Percentiles rank a stretch among this genome's conserved stretches.
Evolutionary conservation across 2,329 filamentous ascomycete genomes (phyloP).

Genomic region (Xylaria multiplex): DNA sequence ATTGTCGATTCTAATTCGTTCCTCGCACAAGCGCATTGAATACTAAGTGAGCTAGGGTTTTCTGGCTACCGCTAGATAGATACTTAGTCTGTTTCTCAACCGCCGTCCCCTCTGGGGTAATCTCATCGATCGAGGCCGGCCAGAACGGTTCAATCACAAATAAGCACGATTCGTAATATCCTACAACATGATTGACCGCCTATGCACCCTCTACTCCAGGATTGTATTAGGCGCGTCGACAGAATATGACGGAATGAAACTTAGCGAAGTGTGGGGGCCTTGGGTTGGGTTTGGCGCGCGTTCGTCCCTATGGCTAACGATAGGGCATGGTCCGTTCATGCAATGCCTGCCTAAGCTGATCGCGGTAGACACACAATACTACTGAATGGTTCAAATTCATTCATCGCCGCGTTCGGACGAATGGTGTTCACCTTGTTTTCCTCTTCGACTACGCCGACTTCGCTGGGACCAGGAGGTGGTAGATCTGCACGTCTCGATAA

Average conservation of each 20-base stretch:
- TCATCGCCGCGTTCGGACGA: slow-evolving; percentile 30
- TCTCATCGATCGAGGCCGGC: slow-evolving; percentile 9
- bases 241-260: slow-evolving; percentile 16
- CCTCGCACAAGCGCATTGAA: slow-evolving; percentile 4
- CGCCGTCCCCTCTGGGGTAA: slow-evolving; percentile 11
- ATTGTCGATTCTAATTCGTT: slow-evolving; percentile 16
- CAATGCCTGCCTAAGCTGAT: slow-evolving; percentile 19
- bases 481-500: slow-evolving; percentile 15
- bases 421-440: slow-evolving; percentile 18
- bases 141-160: slow-evolving; percentile 9
- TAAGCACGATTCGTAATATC: slow-evolving; percentile 25
- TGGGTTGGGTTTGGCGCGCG: slow-evolving; percentile 27
- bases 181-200: slow-evolving; percentile 12
- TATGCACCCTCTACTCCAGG: slow-evolving; percentile 13
- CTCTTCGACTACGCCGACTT: slow-evolving; percentile 20
- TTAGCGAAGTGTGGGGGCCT: slow-evolving; percentile 12
- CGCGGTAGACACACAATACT: slow-evolving; percentile 7
- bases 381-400: slow-evolving; percentile 17
- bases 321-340: slow-evolving; percentile 30
- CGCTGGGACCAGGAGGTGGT: slow-evolving; percentile 20
- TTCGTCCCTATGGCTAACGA: slow-evolving; percentile 2
- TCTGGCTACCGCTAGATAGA: neutral
- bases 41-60: neutral
- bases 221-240: slow-evolving; percentile 17
- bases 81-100: slow-evolving; percentile 12